Evolutionary conservation across 2,329 filamentous ascomycete species (phyloP), one percentile per base, ranked within the genome.

Genomic region (Corynespora cassiicola): DNA sequence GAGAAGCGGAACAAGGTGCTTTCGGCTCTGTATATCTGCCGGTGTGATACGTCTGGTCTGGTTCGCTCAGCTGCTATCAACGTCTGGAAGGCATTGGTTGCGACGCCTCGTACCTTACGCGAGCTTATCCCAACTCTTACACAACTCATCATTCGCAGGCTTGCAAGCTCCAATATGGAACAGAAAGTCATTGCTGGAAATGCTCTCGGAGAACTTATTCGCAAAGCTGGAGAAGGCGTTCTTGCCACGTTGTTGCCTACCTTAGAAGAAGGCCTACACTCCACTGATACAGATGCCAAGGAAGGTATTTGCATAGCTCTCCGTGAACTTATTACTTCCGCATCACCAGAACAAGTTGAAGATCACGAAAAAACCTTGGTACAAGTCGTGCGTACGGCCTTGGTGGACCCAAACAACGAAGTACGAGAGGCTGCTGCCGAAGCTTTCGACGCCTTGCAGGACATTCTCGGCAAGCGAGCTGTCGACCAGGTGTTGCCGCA

Each of bases 161-260:
- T 99, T 54, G 94, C 90, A 47, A 97, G 91, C 67, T 87, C 91
- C 29, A 97, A 96, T 63, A 91, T 95, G 86, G 94, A 99, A 69
- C 94, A 99, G 70, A 97, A 96, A 76, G 87, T 96, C 56, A 99
- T 99, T 76, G 94, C 95, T 52, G 92, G 92, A 67, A 97, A 97
- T 68, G 90, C 94, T 31, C 79, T 99, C 39, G 94, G 94, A 62
- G 94, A 99, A 67, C 83, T 99, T 52, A 97, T 99, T 61, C 86
- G 94, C 60, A 96, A 96, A 71, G 92, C 94, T 60, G 94, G 95
- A 46, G 94, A 99, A 67, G 87, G 90, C 39, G 91, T 99, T 40
- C 77, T 99, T 48, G 83, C 90, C 16, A 95, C 84, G 27, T 75
- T 99, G 44, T 75, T 99, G 45, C 94, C 94, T 19, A 95, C 91